Evolutionary conservation across 1,139 yeast genomes (phyloP).

Genomic region (Meyerozyma smithsonii): DNA sequence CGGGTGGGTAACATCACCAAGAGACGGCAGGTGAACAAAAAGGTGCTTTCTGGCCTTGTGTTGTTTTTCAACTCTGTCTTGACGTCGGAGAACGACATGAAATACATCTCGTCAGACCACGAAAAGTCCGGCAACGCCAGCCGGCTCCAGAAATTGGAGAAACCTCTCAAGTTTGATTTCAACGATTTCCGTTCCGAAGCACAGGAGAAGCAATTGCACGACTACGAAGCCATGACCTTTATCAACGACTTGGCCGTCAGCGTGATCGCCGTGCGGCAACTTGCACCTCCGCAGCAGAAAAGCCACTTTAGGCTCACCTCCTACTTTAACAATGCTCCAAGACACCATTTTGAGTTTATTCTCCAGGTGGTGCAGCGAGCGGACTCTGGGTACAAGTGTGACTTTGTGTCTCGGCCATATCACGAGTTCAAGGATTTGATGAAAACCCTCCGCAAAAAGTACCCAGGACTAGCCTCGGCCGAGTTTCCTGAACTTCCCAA

Average conservation of each 20-base stretch:
- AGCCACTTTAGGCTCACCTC: conserved; percentile 9
- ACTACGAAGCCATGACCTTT: conserved; percentile 35
- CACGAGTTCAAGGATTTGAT: conserved; percentile 60
- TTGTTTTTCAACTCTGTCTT: conserved; percentile 74
- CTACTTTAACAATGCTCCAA: conserved; percentile 14
- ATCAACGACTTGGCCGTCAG: conserved; percentile 59
- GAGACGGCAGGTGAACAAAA: conserved; percentile 57
- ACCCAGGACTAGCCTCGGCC: conserved; percentile 71
- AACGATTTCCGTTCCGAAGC: conserved; percentile 3
- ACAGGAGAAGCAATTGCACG: conserved; percentile 24
- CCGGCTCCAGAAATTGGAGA: conserved; percentile 49
- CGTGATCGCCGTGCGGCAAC: conserved; percentile 56
- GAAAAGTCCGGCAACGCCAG: conserved; percentile 32
- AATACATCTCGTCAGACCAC: conserved; percentile 47
- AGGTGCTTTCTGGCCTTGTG: conserved; percentile 56
- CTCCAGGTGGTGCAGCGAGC: conserved; percentile 25
- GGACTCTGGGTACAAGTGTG: conserved; percentile 16
- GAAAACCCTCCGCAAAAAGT: conserved; percentile 42
- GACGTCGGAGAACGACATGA: conserved; percentile 54
- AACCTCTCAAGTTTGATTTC: conserved; percentile 15
- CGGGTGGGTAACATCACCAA: conserved; percentile 73
- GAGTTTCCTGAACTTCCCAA: conserved; percentile 47
- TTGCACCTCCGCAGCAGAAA: conserved; percentile 6
- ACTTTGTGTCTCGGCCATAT: conserved; percentile 58
- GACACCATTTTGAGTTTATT: conserved; percentile 41